These are phyloP conservation scores for Heliosperma pusillum DNA, from an alignment of 148 eudicot species.

Conservation along the genomic window DNA sequence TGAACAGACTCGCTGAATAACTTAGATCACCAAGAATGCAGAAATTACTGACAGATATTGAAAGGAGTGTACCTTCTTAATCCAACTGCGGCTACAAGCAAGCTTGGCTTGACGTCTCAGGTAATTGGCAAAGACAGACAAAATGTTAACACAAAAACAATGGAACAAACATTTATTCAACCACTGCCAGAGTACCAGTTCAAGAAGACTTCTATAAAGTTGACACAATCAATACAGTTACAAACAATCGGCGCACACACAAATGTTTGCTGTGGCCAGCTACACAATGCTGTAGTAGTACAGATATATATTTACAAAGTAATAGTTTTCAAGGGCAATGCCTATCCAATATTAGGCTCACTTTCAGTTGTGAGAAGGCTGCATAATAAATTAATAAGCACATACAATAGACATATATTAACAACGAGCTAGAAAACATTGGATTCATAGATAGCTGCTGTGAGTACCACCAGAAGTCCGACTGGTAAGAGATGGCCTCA, in stretches of 20 bases:
- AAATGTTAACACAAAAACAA: neutral
- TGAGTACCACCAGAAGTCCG: conserved; percentile 41
- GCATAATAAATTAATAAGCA: conserved; percentile 10
- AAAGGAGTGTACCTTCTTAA: conserved; percentile 12
- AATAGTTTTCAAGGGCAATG: conserved; percentile 4
- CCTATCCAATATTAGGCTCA: conserved; percentile 5
- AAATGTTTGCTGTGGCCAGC: conserved; percentile 9
- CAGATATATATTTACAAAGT: conserved; percentile 16
- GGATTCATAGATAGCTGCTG: conserved; percentile 30
- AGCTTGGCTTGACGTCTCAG: conserved; percentile 6
- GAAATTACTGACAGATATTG: conserved; percentile 3
- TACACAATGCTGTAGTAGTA: conserved; percentile 7
- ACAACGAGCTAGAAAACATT: neutral
- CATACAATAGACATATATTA: conserved; percentile 17
- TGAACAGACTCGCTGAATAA: neutral
- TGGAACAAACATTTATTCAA: neutral
- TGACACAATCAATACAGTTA: neutral
- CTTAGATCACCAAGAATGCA: neutral
- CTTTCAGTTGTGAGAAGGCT: conserved; percentile 8
- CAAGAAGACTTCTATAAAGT: neutral
- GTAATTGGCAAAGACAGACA: conserved; percentile 6
- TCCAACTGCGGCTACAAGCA: conserved; percentile 6
- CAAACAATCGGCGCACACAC: conserved; percentile 2
- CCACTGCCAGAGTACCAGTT: neutral
- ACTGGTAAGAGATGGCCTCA: conserved; percentile 89